phyloP scores from a whole-genome alignment of 192 early-diverging fungal genomes.

The Pilobolus umbonatus region DNA sequence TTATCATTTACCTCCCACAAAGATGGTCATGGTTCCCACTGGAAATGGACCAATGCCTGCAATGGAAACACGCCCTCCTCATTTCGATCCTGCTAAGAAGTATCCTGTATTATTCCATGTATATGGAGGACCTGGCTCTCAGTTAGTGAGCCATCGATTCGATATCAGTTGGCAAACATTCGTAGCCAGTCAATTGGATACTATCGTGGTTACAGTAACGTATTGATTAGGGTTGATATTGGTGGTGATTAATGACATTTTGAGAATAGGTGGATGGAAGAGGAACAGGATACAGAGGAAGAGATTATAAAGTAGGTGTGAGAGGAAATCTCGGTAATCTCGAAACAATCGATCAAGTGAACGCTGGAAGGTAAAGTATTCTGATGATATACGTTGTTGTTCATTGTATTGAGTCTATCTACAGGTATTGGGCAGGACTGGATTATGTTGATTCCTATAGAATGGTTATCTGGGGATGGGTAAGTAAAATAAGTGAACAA shows the following conservation, averaged over 20 bases:
- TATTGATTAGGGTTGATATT: slow-evolving; percentile 1
- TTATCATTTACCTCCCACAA: slow-evolving; percentile 58
- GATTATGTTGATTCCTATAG: slow-evolving; percentile 75
- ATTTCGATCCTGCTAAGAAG: slow-evolving; percentile 64
- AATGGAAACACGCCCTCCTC: slow-evolving; percentile 72
- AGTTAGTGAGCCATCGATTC: slow-evolving; percentile 65
- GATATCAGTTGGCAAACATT: slow-evolving; percentile 66
- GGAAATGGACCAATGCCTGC: slow-evolving; percentile 61
- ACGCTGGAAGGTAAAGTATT: slow-evolving; percentile 63
- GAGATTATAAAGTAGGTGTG: slow-evolving; percentile 72
- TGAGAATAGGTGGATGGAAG: slow-evolving; percentile 66
- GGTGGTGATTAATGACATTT: slow-evolving; percentile 12
- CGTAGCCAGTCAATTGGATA: slow-evolving; percentile 59
- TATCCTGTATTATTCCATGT: slow-evolving; percentile 88
- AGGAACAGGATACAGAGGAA: slow-evolving; percentile 86
- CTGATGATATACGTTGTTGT: not conserved
- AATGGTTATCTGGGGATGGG: slow-evolving; percentile 98
- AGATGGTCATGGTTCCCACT: slow-evolving; percentile 31
- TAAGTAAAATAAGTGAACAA: no score
- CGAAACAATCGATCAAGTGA: slow-evolving; percentile 85
- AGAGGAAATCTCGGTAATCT: slow-evolving; percentile 72
- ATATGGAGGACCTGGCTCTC: slow-evolving; percentile 91
- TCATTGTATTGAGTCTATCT: not conserved
- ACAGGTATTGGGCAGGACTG: slow-evolving; percentile 49
- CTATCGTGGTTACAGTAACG: slow-evolving; percentile 59